phyloP scores from a whole-genome alignment of 2,329 filamentous ascomycete genomes.

The Eutypa lata region DNA sequence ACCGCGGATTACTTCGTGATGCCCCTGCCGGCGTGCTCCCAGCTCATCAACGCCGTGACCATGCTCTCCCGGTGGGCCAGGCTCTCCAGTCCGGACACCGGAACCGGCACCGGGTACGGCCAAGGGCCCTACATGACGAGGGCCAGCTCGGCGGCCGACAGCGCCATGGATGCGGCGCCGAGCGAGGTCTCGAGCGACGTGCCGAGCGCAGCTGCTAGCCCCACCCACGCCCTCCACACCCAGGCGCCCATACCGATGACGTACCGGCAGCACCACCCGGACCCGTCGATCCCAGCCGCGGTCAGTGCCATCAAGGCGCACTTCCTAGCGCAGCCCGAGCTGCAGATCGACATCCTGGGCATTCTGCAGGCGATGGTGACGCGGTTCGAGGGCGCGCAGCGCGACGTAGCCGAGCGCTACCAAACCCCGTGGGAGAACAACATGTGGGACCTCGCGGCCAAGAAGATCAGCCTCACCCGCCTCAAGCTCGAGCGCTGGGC shows the following conservation, averaged over 20 bases:
- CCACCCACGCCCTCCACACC: conserved; percentile 1
- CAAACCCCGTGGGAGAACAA: conserved; percentile 38
- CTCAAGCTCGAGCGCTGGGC: conserved; percentile 46
- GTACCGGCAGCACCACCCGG: conserved; percentile 28
- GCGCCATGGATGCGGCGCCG: neutral
- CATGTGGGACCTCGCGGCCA: conserved; percentile 46
- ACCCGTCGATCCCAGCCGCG: conserved; percentile 37
- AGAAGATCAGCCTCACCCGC: conserved; percentile 44
- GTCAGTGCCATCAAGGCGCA: conserved; percentile 39
- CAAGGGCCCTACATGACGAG: neutral
- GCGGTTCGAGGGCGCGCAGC: conserved; percentile 41
- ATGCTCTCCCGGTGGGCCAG: conserved; percentile 52
- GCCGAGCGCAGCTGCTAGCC: conserved; percentile 1
- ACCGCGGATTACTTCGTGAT: conserved; percentile 40
- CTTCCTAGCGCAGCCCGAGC: conserved; percentile 40
- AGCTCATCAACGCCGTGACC: conserved; percentile 48
- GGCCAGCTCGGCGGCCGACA: neutral
- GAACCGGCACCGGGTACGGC: neutral
- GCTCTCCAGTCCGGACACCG: conserved; percentile 34
- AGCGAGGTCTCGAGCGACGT: conserved; percentile 5
- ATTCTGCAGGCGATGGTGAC: conserved; percentile 39
- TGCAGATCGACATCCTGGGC: conserved; percentile 41
- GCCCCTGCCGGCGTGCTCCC: conserved; percentile 41
- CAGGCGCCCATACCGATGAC: neutral
- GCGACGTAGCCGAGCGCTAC: conserved; percentile 17